phyloP scores from a whole-genome alignment of 2,329 filamentous ascomycete species.

The Clonostachys byssicola region DNA sequence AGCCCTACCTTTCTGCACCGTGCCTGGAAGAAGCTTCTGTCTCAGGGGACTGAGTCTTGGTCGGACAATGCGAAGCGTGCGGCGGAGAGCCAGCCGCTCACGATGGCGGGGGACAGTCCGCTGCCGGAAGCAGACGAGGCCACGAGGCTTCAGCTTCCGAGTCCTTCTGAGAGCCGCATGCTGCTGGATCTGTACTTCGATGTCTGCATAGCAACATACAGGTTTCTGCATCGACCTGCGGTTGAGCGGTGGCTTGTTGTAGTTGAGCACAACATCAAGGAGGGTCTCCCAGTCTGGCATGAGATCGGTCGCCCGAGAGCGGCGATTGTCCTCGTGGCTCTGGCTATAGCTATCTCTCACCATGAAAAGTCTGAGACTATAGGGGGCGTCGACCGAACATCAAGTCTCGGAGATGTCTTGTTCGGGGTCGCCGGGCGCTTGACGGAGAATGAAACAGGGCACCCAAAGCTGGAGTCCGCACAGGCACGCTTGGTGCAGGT shows the following conservation, averaged over 20 bases:
- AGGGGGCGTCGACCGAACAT: constrained; percentile 9
- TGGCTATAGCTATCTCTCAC: constrained; percentile 48
- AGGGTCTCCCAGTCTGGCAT: constrained; percentile 19
- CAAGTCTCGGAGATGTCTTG: constrained; percentile 21
- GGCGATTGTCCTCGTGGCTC: constrained; percentile 36
- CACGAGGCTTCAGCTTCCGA: constrained; percentile 24
- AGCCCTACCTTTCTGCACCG: constrained; percentile 48
- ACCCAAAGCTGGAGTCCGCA: constrained; percentile 30
- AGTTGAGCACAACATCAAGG: constrained; percentile 30
- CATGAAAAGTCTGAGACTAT: constrained; percentile 27
- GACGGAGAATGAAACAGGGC: constrained; percentile 28
- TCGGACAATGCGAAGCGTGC: constrained; percentile 12
- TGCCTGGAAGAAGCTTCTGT: constrained; percentile 43
- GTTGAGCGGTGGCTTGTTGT: constrained; percentile 39
- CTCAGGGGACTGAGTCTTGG: constrained; percentile 24
- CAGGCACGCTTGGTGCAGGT: constrained; percentile 36
- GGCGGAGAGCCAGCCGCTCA: constrained; percentile 35
- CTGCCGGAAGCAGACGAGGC: constrained; percentile 25
- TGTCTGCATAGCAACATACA: constrained; percentile 49
- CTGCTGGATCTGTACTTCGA: constrained; percentile 48
- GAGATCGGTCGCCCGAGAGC: constrained; percentile 36
- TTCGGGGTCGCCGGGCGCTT: constrained; percentile 25
- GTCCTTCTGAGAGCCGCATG: constrained; percentile 28
- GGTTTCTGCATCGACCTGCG: constrained; percentile 45
- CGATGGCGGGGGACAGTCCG: constrained; percentile 45